These are phyloP conservation scores for Camelina neglecta DNA, from an alignment of 345 rosid genomes.

Conservation along the genomic window DNA sequence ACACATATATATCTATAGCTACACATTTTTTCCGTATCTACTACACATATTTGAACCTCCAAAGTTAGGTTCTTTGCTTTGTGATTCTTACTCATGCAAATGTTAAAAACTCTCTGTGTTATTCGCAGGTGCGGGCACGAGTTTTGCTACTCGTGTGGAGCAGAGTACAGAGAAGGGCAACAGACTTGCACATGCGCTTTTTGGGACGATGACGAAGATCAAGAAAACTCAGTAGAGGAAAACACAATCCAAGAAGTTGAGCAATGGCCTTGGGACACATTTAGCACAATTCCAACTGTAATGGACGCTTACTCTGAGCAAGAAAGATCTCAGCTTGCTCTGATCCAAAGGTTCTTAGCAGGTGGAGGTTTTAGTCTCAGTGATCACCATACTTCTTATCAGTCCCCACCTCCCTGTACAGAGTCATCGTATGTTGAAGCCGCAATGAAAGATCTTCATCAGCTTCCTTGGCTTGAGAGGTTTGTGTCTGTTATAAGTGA, in stretches of 20 bases:
- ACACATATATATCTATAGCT: conserved; percentile 3
- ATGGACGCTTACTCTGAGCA: conserved; percentile 95
- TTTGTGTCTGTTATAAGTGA: conserved; percentile 97
- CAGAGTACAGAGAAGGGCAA: conserved; percentile 73
- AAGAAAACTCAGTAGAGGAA: conserved; percentile 47
- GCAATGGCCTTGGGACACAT: conserved; percentile 97
- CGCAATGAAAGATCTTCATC: conserved; percentile 93
- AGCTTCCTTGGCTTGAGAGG: conserved; percentile 99
- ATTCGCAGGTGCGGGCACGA: conserved; percentile 85
- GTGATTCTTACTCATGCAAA: conserved; percentile 6
- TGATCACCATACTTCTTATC: conserved; percentile 69
- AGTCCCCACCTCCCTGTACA: conserved; percentile 89
- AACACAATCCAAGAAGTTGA: conserved; percentile 83
- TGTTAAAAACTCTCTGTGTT: conserved; percentile 26
- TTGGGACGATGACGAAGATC: conserved; percentile 84
- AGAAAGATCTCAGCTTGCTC: conserved; percentile 90
- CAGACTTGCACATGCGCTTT: conserved; percentile 89
- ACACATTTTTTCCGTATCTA: background rate
- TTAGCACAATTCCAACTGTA: conserved; percentile 78
- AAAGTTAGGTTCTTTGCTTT: background rate
- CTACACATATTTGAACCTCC: background rate
- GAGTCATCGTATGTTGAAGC: conserved; percentile 77
- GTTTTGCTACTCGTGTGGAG: conserved; percentile 96
- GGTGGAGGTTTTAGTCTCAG: conserved; percentile 88
- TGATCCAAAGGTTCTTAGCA: conserved; percentile 91